A percentile compares a stretch with the other conserved stretches of the same genome.
phyloP scores from a whole-genome alignment of 306 rosid species.

The Inga leiocalycina region DNA sequence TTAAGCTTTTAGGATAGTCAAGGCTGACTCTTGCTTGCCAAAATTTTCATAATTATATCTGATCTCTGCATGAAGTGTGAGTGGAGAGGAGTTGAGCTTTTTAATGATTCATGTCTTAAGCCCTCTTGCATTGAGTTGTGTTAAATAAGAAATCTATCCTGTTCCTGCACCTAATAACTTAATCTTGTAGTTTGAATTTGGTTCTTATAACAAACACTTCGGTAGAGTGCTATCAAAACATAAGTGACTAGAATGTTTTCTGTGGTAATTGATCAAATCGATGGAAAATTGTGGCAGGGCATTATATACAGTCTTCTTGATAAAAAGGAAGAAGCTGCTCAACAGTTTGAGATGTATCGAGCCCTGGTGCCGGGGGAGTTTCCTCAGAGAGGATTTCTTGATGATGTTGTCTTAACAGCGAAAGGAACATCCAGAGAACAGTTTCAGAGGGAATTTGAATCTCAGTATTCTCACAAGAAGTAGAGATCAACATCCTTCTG shows the following conservation, averaged over 20 bases:
- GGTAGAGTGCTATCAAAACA: slow-evolving; percentile 13
- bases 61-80: neutral
- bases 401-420: slow-evolving; percentile 77
- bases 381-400: slow-evolving; percentile 84
- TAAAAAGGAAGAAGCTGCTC: slow-evolving; percentile 76
- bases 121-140: neutral
- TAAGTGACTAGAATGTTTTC: neutral
- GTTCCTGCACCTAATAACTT: neutral
- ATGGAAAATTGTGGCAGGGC: slow-evolving; percentile 57
- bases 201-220: neutral
- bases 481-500: neutral
- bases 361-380: slow-evolving; percentile 81
- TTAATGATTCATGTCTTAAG: neutral
- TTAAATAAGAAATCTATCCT: neutral
- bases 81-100: neutral
- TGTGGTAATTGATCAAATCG: slow-evolving; percentile 12
- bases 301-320: slow-evolving; percentile 80
- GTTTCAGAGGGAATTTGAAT: slow-evolving; percentile 59
- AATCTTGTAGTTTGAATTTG: neutral
- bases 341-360: slow-evolving; percentile 75
- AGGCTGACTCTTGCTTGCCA: neutral
- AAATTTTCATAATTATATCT: neutral
- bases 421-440: slow-evolving; percentile 55
- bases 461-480: slow-evolving; percentile 57
- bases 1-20: neutral